Percentiles rank a stretch among this genome's conserved stretches.
phyloP scores from a whole-genome alignment of 2,329 filamentous ascomycete genomes.

The Coniochaeta hoffmannii region DNA sequence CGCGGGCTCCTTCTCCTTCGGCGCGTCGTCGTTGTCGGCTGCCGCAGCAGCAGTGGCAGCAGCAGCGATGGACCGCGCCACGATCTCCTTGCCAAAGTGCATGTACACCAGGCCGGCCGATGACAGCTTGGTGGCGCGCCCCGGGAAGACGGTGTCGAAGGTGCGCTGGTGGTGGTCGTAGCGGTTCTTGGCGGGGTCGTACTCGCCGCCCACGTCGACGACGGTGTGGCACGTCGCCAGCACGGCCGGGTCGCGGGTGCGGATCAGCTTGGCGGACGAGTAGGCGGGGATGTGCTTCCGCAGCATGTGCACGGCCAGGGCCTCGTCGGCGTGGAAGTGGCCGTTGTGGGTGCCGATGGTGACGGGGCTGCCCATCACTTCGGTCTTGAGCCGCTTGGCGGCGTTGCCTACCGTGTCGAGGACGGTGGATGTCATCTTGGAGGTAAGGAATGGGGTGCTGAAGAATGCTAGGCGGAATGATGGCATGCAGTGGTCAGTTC shows the following conservation, averaged over 20 bases:
- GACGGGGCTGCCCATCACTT: conserved; percentile 34
- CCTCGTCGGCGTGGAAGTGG: conserved; percentile 95
- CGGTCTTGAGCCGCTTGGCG: conserved; percentile 78
- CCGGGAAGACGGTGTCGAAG: conserved; percentile 80
- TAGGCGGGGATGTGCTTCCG: conserved; percentile 75
- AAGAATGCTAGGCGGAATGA: not conserved
- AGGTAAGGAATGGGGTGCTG: not conserved
- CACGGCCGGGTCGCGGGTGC: conserved; percentile 75
- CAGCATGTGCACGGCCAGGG: conserved; percentile 92
- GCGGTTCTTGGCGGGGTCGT: conserved; percentile 67
- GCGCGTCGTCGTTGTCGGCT: no score
- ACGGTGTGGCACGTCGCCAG: conserved; percentile 86
- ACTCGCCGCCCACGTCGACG: conserved; percentile 95
- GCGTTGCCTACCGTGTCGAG: conserved; percentile 58
- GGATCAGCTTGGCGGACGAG: conserved; percentile 63
- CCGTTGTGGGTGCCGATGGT: conserved; percentile 93
- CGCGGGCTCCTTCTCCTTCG: no score
- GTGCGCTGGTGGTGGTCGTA: conserved; percentile 97
- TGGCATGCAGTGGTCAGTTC: not conserved
- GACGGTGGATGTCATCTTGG: not conserved
- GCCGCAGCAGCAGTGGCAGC: not conserved
- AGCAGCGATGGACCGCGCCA: conserved; percentile 55
- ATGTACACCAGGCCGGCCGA: conserved; percentile 92
- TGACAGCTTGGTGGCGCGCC: conserved; percentile 78
- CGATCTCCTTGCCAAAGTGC: conserved; percentile 84